Conservation (phyloP, 352 stramenopile genomes). For the Globisporangium abappressorium region DNA sequence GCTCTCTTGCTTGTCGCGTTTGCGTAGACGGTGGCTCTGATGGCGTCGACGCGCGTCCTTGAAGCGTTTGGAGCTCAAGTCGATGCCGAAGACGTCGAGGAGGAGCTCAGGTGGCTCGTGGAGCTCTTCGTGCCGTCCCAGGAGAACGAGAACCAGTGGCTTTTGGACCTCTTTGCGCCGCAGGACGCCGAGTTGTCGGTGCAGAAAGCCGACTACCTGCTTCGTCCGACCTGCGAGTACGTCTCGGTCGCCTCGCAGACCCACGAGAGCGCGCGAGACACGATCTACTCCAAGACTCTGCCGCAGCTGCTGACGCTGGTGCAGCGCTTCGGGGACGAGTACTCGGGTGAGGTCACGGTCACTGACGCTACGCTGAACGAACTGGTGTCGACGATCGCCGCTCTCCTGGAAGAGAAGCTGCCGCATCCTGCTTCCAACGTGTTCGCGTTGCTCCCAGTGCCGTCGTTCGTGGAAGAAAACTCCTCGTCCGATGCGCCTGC, state of each 20-base stretch:
- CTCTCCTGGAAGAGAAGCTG: slow-evolving; percentile 55
- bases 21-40: slow-evolving; percentile 54
- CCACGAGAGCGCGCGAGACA: slow-evolving; percentile 31
- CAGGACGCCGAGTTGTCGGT: slow-evolving; percentile 22
- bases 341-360: slow-evolving; percentile 17
- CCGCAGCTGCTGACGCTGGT: slow-evolving; percentile 43
- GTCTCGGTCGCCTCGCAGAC: slow-evolving; percentile 65
- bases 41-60: slow-evolving; percentile 57
- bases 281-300: slow-evolving; percentile 54
- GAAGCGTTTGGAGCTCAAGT: slow-evolving; percentile 63
- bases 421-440: slow-evolving; percentile 33
- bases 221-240: slow-evolving; percentile 62
- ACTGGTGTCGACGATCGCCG: slow-evolving; percentile 46
- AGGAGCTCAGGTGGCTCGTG: slow-evolving; percentile 54
- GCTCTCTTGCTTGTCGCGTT: too few relatives aligned
- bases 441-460: slow-evolving; percentile 52
- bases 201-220: slow-evolving; percentile 40
- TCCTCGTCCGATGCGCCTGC: slow-evolving; percentile 34
- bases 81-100: slow-evolving; percentile 28
- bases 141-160: slow-evolving; percentile 43
- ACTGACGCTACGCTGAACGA: slow-evolving; percentile 49
- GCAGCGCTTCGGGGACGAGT: slow-evolving; percentile 16
- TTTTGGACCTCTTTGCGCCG: slow-evolving; percentile 49
- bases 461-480: slow-evolving; percentile 54
- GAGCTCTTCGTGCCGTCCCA: slow-evolving; percentile 33